A percentile compares a stretch with the other conserved stretches of the same genome.
These are phyloP conservation scores for Herpetomonas samuelpessoai DNA, from an alignment of 208 protist species.

Conservation along the genomic window DNA sequence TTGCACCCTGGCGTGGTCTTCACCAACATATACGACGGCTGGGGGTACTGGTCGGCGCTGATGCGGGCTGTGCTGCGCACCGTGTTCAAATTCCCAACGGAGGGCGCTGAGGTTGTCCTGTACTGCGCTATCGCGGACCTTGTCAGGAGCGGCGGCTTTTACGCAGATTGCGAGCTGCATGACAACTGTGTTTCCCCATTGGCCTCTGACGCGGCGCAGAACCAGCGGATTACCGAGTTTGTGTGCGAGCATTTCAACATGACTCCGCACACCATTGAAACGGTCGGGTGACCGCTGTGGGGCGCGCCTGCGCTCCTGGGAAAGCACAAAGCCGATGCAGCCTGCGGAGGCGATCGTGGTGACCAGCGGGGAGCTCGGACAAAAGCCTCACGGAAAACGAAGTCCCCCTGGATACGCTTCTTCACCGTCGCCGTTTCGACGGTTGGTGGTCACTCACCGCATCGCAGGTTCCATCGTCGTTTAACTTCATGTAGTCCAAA, in stretches of 20 bases:
- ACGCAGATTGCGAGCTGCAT: conserved; percentile 29
- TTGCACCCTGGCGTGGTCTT: conserved; percentile 51
- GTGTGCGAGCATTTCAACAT: conserved; percentile 33
- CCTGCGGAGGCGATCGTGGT: too few species aligned
- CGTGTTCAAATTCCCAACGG: conserved; percentile 47
- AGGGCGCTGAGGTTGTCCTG: conserved; percentile 48
- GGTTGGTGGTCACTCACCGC: too few species aligned
- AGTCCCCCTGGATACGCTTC: too few species aligned
- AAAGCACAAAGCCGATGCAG: too few species aligned
- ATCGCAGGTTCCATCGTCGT: too few species aligned
- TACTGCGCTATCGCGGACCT: conserved; percentile 29
- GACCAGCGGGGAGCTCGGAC: too few species aligned
- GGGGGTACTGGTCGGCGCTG: conserved; percentile 17
- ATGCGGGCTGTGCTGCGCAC: conserved; percentile 44
- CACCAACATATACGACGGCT: conserved; percentile 35
- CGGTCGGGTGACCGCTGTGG: not conserved
- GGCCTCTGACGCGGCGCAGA: conserved; percentile 26
- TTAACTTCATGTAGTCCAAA: too few species aligned
- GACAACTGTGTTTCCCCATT: conserved; percentile 32
- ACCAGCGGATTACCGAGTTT: conserved; percentile 29
- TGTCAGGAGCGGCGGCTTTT: conserved; percentile 32
- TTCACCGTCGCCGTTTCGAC: too few species aligned
- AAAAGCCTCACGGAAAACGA: too few species aligned
- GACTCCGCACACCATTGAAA: conserved; percentile 6
- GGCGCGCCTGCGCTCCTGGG: too few species aligned